Percentiles rank a stretch among this genome's conserved stretches.
phyloP scores from a whole-genome alignment of 2,329 filamentous ascomycete species.

The Hypoxylon sp. region DNA sequence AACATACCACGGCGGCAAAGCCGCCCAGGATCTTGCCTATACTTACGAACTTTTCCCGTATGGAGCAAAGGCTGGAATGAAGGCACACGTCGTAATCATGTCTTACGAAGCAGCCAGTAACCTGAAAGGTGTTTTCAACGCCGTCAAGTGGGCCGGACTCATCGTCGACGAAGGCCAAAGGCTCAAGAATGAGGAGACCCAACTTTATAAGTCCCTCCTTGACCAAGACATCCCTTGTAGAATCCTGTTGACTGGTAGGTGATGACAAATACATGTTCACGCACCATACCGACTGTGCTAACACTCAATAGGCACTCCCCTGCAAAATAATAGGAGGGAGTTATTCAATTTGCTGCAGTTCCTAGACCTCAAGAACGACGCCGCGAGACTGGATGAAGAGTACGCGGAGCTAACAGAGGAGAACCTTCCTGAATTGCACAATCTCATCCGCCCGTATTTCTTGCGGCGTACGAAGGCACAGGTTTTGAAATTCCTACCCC shows the following conservation, averaged over 20 bases:
- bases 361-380: slow-evolving; percentile 78
- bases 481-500: slow-evolving; percentile 90
- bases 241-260: slow-evolving; percentile 79
- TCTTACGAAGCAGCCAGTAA: slow-evolving; percentile 93
- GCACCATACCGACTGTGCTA: slow-evolving; percentile 37
- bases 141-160: slow-evolving; percentile 85
- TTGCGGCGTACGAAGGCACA: slow-evolving; percentile 86
- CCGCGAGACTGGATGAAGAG: slow-evolving; percentile 78
- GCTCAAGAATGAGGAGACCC: slow-evolving; percentile 90
- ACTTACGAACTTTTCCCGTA: slow-evolving; percentile 87
- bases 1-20: slow-evolving; percentile 86
- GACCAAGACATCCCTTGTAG: slow-evolving; percentile 84
- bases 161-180: slow-evolving; percentile 96
- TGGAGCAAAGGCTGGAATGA: slow-evolving; percentile 74
- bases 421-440: slow-evolving; percentile 83
- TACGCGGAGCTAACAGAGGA: slow-evolving; percentile 85
- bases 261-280: slow-evolving; percentile 2
- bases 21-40: slow-evolving; percentile 80
- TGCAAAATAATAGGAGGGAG: slow-evolving; percentile 96
- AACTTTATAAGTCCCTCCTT: slow-evolving; percentile 80
- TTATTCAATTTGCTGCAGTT: slow-evolving; percentile 98
- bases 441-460: slow-evolving; percentile 81
- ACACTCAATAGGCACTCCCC: slow-evolving; percentile 71
- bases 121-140: slow-evolving; percentile 74
- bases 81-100: slow-evolving; percentile 92